Evolutionary conservation across 495 filamentous ascomycete genomes (phyloP), one percentile per base, ranked within the genome.

Genomic region (Friedmanniomyces simplex): DNA sequence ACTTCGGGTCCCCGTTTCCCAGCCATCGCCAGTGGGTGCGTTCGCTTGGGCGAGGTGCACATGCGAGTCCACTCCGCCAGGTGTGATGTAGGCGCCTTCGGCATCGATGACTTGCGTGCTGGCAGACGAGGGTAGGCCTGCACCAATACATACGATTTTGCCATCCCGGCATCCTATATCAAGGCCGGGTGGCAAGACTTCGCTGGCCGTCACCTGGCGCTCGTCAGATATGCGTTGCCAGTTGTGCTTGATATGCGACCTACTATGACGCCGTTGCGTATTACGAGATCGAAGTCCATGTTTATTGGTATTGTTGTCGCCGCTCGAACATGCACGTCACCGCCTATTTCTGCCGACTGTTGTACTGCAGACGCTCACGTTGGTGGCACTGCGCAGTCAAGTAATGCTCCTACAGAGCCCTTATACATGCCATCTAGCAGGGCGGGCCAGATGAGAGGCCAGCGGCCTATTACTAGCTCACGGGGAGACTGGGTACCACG

Each of bases 151-250:
- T 12, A 62, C 68, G 57, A 81, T 76, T 66, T 77, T 81, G 36
- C 76, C 78, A 67, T 73, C 68, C 50, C 71, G 74, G 61, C 81
- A 69, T 52, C 71, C 78, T 58, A 82, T 75, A 63, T 82, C 77
- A 8, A 60, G 52, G 36, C 57, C 61, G n/a, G 51, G 26, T 20
- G 56, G 61, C 18, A 56, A 41, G n/a, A 63, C 57, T 43, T 63
- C 61, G 32, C 52, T 52, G 11, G 61, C 57, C 13, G 60, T 63
- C 20, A 63, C 60, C 60, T 63, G 25, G 10, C 2, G 8, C 24
- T 21, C 43, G 39, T 46, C 39, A 55, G 53, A 46, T 47, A 1
- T 2, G 25, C 25, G 22, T 45, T 21, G 10, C 45, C 6, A 41
- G 10, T 26, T 7, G 10, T 32, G 28, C 14, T 34, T 39, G 28